These are phyloP conservation scores for Nannizziopsis arthrosporioides DNA, from an alignment of 2,329 filamentous ascomycete species.

Conservation along the genomic window DNA sequence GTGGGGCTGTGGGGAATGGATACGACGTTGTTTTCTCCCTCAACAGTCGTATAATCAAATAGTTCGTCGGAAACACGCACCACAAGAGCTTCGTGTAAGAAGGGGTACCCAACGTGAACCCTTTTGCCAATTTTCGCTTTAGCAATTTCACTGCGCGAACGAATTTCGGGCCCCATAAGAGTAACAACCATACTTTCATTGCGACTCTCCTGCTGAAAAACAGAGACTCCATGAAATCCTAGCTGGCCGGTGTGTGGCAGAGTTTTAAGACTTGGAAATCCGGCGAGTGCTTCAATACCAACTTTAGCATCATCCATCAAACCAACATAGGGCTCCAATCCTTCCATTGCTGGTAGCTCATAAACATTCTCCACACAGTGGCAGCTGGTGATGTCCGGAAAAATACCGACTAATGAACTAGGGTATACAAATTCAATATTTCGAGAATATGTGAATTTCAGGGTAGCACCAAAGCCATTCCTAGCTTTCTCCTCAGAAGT, in stretches of 20 bases:
- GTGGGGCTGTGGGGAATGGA: conserved; percentile 59
- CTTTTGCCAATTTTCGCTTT: conserved; percentile 70
- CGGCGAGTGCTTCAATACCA: conserved; percentile 71
- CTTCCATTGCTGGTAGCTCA: conserved; percentile 84
- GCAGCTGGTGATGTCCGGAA: conserved; percentile 77
- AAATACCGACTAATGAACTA: conserved; percentile 77
- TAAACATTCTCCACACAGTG: conserved; percentile 94
- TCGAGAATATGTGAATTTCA: conserved; percentile 82
- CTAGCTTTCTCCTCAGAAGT: conserved; percentile 64
- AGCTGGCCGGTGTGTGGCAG: conserved; percentile 71
- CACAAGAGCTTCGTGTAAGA: conserved; percentile 86
- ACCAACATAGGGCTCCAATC: conserved; percentile 71
- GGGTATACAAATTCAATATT: conserved; percentile 72
- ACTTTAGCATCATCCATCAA: conserved; percentile 74
- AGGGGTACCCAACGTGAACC: conserved; percentile 88
- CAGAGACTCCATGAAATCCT: conserved; percentile 78
- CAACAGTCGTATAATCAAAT: conserved; percentile 69
- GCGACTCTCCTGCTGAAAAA: conserved; percentile 90
- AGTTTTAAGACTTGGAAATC: conserved; percentile 82
- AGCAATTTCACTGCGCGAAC: conserved; percentile 59
- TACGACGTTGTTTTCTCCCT: conserved; percentile 53
- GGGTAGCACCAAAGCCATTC: conserved; percentile 80
- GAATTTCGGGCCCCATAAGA: conserved; percentile 59
- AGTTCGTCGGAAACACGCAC: conserved; percentile 82
- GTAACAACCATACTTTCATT: conserved; percentile 96